Conservation (phyloP, 1,284 basidiomycete genomes). For the Fistulina hepatica region DNA sequence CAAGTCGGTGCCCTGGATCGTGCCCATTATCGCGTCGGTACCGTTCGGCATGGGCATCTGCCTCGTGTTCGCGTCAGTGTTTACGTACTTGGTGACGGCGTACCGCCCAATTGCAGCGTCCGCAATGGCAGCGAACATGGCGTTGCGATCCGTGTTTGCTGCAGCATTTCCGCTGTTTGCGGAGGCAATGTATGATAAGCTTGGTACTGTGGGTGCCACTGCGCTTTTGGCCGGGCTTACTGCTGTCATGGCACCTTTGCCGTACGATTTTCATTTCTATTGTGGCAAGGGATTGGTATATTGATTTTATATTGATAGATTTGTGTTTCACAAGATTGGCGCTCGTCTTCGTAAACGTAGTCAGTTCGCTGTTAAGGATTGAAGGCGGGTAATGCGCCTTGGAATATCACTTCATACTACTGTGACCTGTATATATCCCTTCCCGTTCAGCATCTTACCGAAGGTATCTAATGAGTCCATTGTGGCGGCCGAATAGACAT, state of each 20-base stretch:
- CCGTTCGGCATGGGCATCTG: slow-evolving; percentile 52
- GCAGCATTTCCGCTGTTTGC: slow-evolving; percentile 68
- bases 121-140: slow-evolving; percentile 67
- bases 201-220: slow-evolving; percentile 68
- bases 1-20: slow-evolving; percentile 59
- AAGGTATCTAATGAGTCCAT: too few species aligned
- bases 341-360: too few species aligned
- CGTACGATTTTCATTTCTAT: too few species aligned
- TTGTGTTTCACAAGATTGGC: too few species aligned
- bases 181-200: slow-evolving; percentile 39
- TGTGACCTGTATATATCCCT: too few species aligned
- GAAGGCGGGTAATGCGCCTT: too few species aligned
- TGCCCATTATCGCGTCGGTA: slow-evolving; percentile 51
- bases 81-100: slow-evolving; percentile 62
- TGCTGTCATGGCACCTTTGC: slow-evolving; percentile 59
- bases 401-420: too few species aligned
- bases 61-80: slow-evolving; percentile 56
- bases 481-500: too few species aligned
- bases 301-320: too few species aligned
- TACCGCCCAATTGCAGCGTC: slow-evolving; percentile 72
- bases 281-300: too few species aligned
- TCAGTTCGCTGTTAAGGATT: too few species aligned
- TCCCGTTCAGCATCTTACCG: too few species aligned
- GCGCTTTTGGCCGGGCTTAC: slow-evolving; percentile 67
- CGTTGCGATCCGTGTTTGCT: slow-evolving; percentile 55